phyloP scores from a whole-genome alignment of 1,284 basidiomycete species.

The Irpex sp. region DNA sequence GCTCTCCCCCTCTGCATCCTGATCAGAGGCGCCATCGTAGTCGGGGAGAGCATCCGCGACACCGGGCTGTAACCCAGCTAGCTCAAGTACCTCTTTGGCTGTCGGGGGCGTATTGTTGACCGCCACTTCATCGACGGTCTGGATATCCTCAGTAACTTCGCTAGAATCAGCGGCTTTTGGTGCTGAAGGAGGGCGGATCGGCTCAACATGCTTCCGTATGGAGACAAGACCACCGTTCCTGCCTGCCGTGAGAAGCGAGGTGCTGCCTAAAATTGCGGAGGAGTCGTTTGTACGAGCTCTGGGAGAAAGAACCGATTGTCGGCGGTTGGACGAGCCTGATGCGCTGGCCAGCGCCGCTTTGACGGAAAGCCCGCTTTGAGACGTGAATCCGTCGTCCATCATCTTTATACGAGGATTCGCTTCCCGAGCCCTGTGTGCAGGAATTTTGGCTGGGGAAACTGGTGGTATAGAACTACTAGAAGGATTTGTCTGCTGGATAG shows the following conservation, averaged over 20 bases:
- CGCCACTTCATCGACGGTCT: background rate
- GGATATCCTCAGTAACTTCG: background rate
- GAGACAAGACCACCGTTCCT: slow-evolving; percentile 18
- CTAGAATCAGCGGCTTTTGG: background rate
- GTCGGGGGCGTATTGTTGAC: background rate
- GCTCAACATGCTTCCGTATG: slow-evolving; percentile 3
- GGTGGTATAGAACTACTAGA: background rate
- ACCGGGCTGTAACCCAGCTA: slow-evolving; percentile 4
- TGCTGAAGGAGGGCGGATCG: background rate
- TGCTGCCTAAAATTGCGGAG: slow-evolving; percentile 9
- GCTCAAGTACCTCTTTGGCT: slow-evolving; percentile 5
- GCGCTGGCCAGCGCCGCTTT: background rate
- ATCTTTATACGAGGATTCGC: slow-evolving; percentile 52
- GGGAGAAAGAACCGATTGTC: background rate
- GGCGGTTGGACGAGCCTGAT: background rate
- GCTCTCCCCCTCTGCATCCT: slow-evolving; percentile 12
- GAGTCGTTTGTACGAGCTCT: background rate
- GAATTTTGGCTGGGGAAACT: background rate
- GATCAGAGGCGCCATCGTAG: slow-evolving; percentile 4
- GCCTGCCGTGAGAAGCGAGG: slow-evolving; percentile 15
- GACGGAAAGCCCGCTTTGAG: background rate
- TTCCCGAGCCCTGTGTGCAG: slow-evolving; percentile 26
- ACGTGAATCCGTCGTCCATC: slow-evolving; percentile 35
- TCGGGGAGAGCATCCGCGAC: slow-evolving; percentile 1
- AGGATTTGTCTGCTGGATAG: background rate